Conservation (phyloP, 805 yeast species). For the Teunomyces stri region DNA sequence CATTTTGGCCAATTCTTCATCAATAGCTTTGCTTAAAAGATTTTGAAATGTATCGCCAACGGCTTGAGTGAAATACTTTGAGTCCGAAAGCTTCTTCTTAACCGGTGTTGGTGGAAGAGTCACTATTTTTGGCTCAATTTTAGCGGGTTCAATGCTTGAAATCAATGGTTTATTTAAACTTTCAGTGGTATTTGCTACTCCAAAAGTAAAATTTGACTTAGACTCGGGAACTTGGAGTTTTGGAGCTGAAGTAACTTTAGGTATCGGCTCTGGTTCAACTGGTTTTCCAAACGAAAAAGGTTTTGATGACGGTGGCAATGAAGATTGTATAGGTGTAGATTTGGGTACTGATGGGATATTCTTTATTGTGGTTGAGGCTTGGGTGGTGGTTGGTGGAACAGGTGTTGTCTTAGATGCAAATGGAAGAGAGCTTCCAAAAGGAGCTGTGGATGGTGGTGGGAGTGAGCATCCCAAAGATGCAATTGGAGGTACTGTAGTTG, state of each 20-base stretch:
- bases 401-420: neutral
- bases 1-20: conserved; percentile 21
- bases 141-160: neutral
- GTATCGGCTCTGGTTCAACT: neutral
- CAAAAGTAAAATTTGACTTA: conserved; percentile 1
- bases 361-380: neutral
- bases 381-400: neutral
- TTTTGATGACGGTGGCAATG: neutral
- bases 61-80: conserved; percentile 28
- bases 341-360: neutral
- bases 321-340: neutral
- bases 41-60: conserved; percentile 17
- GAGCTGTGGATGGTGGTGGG: neutral
- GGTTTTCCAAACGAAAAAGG: neutral
- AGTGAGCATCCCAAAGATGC: neutral
- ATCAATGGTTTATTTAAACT: neutral
- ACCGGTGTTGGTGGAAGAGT: neutral
- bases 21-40: conserved; percentile 21
- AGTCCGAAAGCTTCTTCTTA: conserved; percentile 21
- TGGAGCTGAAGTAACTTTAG: neutral
- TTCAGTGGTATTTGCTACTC: neutral
- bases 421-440: conserved; percentile 1
- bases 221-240: neutral
- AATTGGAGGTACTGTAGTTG: neutral
- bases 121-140: neutral